Base-by-base conservation (phyloP, 164 flowering plant species). In the Piper longum region DNA sequence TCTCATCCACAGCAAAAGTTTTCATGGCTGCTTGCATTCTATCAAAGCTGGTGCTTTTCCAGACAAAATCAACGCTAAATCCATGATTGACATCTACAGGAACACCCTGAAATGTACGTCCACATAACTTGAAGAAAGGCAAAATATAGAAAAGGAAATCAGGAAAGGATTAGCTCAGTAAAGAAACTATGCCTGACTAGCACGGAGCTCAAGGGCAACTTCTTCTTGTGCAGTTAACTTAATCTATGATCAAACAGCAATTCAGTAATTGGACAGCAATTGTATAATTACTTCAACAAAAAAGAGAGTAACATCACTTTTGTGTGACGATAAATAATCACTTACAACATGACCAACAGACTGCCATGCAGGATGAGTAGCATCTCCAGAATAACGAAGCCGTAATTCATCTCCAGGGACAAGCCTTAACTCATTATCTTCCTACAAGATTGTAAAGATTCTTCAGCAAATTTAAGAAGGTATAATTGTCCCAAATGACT, bases 11-110 rank as follows among this genome's bases (percentile, higher is more conserved):
- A 0, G 99, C 99, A 89, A 95, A 95, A 57, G 85, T 87, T 73
- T 91, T 95, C 99, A 95, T 89, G 54, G 99, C 99, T 51, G 88
- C 89, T 74, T 95, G 99, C 99, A 91, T 91, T 61, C 99, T 79
- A 69, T 95, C 99, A 80, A 95, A 95, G 75, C 99, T 95, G 48
- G 99, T 95, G 74, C 99, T 95, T 79, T 95, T 95, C 99, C 99
- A 95, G 7, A 95, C 99, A 85, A 95, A 95, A 77, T 95, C 99
- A 74, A 95, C 99, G 73, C 95, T 95, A 69, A 88, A 89, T 17
- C 99, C 96, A 83, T 91, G 99, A 76, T 82, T 91, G 64, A 87
- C 81, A 82, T 95, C 97, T 64, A 89, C 86, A 65, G 99, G 97
- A 75, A 86, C 97, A 55, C 97, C 96, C 99, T 95, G 77, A 26